Conservation (phyloP, 169 alveolate genomes). For the Plasmodium vivax region DNA sequence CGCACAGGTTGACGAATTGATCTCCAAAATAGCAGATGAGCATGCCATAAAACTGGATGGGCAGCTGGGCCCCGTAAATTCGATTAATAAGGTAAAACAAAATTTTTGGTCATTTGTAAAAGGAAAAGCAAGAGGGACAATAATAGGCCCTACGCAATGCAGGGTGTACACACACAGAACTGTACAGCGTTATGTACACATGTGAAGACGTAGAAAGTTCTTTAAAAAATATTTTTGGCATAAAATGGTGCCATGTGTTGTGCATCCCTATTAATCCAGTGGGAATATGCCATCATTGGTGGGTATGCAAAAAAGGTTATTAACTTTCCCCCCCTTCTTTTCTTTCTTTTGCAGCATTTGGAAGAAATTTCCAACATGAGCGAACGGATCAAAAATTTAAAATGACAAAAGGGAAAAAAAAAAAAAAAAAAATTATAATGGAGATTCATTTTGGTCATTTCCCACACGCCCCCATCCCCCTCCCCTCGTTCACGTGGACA, state of each 20-base stretch:
- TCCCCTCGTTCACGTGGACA: background rate
- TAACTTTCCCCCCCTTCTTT: background rate
- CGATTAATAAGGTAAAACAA: conserved; percentile 41
- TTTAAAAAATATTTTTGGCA: background rate
- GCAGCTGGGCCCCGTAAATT: conserved; percentile 53
- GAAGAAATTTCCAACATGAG: conserved; percentile 70
- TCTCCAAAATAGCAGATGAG: conserved; percentile 70
- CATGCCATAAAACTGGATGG: conserved; percentile 63
- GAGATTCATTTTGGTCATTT: background rate
- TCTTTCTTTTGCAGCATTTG: conserved; percentile 35
- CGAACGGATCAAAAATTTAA: conserved; percentile 67
- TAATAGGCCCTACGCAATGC: background rate
- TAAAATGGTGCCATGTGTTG: background rate
- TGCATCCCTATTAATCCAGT: background rate
- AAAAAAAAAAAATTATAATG: background rate
- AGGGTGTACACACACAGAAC: background rate
- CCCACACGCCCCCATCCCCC: background rate
- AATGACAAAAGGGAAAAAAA: conserved; percentile 3
- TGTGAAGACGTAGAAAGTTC: background rate
- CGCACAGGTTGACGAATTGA: conserved; percentile 50
- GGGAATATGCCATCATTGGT: background rate
- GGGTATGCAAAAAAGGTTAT: background rate
- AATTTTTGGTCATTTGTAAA: background rate
- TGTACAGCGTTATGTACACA: background rate
- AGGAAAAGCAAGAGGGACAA: background rate